Conservation (phyloP, 2,329 filamentous ascomycete genomes). For the Colletotrichum cordylinicola region DNA sequence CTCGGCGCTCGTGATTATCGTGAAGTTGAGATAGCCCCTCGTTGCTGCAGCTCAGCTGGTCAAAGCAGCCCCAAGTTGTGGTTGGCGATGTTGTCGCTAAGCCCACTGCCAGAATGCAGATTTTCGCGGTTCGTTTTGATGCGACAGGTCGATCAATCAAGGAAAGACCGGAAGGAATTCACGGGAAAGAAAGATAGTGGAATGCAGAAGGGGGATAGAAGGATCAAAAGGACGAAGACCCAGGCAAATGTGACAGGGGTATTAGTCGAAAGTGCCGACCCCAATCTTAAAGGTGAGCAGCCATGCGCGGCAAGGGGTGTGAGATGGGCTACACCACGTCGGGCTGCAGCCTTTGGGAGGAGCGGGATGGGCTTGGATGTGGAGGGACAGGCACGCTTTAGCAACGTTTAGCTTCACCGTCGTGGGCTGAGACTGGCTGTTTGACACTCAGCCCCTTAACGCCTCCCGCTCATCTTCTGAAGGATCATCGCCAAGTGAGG, state of each 20-base stretch:
- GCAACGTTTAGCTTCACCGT: background rate
- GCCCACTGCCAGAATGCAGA: background rate
- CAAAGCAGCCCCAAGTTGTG: fast-evolving
- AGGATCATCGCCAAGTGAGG: constrained; percentile 5
- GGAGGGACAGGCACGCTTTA: background rate
- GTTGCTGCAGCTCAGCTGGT: background rate
- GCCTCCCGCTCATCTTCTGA: background rate
- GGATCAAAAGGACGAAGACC: background rate
- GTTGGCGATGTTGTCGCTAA: background rate
- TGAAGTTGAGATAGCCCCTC: background rate
- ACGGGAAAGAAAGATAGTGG: background rate
- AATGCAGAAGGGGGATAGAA: background rate
- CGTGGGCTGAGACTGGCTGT: background rate
- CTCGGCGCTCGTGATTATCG: background rate
- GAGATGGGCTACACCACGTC: background rate
- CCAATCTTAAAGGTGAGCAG: background rate
- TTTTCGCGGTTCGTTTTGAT: background rate
- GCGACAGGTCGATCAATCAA: background rate
- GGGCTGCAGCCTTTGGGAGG: background rate
- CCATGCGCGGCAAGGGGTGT: background rate
- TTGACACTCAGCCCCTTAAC: background rate
- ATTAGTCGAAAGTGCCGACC: background rate
- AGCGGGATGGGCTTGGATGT: constrained; percentile 5
- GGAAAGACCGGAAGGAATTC: background rate
- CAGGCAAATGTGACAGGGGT: background rate